Base-by-base conservation (phyloP, 179 eudicot species). In the Sideroxylon spinosum region DNA sequence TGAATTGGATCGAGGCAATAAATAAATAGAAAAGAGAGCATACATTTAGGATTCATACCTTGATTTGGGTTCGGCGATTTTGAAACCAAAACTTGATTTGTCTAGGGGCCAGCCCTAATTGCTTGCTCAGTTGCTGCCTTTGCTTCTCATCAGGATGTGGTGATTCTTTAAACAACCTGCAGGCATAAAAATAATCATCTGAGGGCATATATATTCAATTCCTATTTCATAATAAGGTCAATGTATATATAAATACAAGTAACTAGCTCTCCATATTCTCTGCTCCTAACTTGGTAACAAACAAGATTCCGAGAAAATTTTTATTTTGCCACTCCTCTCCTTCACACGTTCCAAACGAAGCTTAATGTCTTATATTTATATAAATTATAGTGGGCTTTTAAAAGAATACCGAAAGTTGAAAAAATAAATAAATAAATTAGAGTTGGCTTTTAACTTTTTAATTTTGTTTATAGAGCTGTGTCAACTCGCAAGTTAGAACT, bases 101-200 rank as follows among this genome's bases (percentile, higher is more conserved):
- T 80, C 97, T 87, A 37, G 99, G 98, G 84, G 92, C 92, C 79
- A 96, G 98, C 37, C 97, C 99, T 72, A 96, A 78, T 76, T 92
- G 95, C 90, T 92, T 96, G 88, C 98, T 94, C 48, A 96, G 92
- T 80, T 92, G 93, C 75, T 92, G 98, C 80, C 99, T 91, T 86
- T 96, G 99, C 91, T 94, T 96, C 89, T 96, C 99, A 90, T 96
- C 99, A 74, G 98, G 99, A 74, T 96, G 99, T 26, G 99, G 98
- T 7, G 99, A 96, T 81, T 96, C 99, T 82, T 96, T 96, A 83
- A 96, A 96, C 78, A 96, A 82, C 57, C 99, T 96, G 16, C 56
- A 37, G 90, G 78, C 82, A 74, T 52, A 7, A 6, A 6, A 37
- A 37, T 37, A 37, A 37, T 37, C 44, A 37, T 3, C 3, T 37